Conservation (phyloP, 2,329 filamentous ascomycete species). For the Nakataea oryzae region DNA sequence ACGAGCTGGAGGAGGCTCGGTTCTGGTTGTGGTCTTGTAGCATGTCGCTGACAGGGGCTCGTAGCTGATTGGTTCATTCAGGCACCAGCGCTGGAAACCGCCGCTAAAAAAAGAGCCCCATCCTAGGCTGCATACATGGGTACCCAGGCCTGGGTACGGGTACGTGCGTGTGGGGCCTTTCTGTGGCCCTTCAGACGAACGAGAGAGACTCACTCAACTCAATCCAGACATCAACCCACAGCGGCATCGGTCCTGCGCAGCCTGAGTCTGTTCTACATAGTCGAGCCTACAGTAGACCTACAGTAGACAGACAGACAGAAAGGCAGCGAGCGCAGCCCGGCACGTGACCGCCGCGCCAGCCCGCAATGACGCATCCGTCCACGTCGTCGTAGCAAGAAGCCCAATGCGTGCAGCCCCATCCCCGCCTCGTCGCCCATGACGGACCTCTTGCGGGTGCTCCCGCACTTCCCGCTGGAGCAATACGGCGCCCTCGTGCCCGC, state of each 20-base stretch:
- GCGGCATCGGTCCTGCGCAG: too few relatives aligned
- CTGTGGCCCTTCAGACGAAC: neutral
- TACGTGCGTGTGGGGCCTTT: neutral
- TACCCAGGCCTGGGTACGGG: too few relatives aligned
- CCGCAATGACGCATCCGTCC: neutral
- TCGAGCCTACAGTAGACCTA: too few relatives aligned
- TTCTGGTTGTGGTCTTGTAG: too few relatives aligned
- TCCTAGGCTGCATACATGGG: too few relatives aligned
- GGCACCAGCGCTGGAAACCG: neutral
- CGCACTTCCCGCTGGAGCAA: constrained; percentile 61
- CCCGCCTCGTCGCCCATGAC: constrained; percentile 49
- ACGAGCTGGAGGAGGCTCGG: too few relatives aligned
- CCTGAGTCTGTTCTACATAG: too few relatives aligned
- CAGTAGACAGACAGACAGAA: too few relatives aligned
- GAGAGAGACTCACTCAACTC: neutral
- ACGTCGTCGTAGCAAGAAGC: neutral
- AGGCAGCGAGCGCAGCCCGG: too few relatives aligned
- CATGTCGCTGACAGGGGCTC: too few relatives aligned
- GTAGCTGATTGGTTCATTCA: neutral
- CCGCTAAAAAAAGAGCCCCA: neutral
- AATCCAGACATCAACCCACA: neutral
- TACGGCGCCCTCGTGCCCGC: constrained; percentile 68
- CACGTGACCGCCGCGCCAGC: too few relatives aligned
- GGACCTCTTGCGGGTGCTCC: constrained; percentile 75
- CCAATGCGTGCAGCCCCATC: constrained; percentile 7